A percentile compares a stretch with the other conserved stretches of the same genome.
Conservation (phyloP, 1,284 basidiomycete genomes). For the Leccinum fuscescens region DNA sequence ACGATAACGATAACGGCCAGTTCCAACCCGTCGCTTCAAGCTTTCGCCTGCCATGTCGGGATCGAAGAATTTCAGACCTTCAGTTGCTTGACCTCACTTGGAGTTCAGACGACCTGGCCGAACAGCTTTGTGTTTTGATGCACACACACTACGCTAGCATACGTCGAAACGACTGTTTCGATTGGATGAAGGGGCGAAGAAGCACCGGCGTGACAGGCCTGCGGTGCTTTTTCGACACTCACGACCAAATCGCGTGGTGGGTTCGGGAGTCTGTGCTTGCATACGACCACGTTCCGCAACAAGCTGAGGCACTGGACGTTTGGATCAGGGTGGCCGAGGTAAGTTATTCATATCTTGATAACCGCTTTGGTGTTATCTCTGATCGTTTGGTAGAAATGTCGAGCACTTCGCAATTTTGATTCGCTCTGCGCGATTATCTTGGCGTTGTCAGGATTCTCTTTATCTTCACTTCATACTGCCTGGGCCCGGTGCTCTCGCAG, state of each 20-base stretch:
- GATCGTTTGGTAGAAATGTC: constrained; percentile 54
- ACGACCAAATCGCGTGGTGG: constrained; percentile 63
- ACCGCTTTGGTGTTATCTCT: not conserved
- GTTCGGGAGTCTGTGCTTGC: constrained; percentile 61
- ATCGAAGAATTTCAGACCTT: constrained; percentile 1
- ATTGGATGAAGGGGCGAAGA: constrained; percentile 45
- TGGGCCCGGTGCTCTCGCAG: constrained; percentile 62
- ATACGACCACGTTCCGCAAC: constrained; percentile 47
- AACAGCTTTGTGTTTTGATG: constrained; percentile 63
- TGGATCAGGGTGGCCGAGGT: constrained; percentile 80
- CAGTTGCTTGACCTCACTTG: constrained; percentile 46
- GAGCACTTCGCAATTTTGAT: constrained; percentile 60
- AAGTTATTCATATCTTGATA: constrained; percentile 21
- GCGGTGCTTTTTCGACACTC: constrained; percentile 54
- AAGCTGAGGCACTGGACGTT: constrained; percentile 62
- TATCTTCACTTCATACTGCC: constrained; percentile 59
- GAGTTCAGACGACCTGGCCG: constrained; percentile 56
- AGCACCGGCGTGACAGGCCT: constrained; percentile 45
- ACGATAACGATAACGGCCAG: constrained; percentile 12
- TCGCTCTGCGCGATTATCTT: constrained; percentile 66
- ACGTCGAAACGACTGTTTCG: constrained; percentile 58
- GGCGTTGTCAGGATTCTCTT: constrained; percentile 57
- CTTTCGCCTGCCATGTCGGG: constrained; percentile 2
- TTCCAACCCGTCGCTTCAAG: constrained; percentile 13
- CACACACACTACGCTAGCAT: constrained; percentile 57